Evolutionary conservation across 2,329 filamentous ascomycete species (phyloP).

Genomic region (Penicillium griseofulvum): DNA sequence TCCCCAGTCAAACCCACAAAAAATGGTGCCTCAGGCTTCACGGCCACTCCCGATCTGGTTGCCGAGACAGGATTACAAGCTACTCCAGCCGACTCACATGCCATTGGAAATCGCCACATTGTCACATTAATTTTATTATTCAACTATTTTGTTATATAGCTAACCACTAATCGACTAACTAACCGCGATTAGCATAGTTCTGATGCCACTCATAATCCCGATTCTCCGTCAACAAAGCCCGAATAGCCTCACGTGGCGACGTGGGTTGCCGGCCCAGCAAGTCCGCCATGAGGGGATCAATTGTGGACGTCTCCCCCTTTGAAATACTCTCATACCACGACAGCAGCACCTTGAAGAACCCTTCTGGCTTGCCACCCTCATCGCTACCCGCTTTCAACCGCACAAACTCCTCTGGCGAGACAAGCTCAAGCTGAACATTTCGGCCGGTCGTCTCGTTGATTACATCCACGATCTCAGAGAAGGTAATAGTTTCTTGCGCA

Average conservation of each 20-base stretch:
- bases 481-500: slow-evolving; percentile 34
- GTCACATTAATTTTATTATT: neutral
- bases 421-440: slow-evolving; percentile 32
- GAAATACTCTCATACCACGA: slow-evolving; percentile 49
- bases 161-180: neutral
- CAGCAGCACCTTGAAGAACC: slow-evolving; percentile 42
- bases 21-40: slow-evolving; percentile 9
- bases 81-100: neutral
- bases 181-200: slow-evolving; percentile 36
- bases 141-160: neutral
- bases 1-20: slow-evolving; percentile 1
- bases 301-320: slow-evolving; percentile 45
- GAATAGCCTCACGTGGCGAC: slow-evolving; percentile 38
- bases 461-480: slow-evolving; percentile 36
- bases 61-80: slow-evolving; percentile 15
- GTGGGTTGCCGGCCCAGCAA: slow-evolving; percentile 47
- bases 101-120: neutral
- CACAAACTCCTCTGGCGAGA: slow-evolving; percentile 39
- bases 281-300: slow-evolving; percentile 44
- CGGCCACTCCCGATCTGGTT: slow-evolving; percentile 14
- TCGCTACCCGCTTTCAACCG: slow-evolving; percentile 29
- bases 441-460: slow-evolving; percentile 40
- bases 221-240: slow-evolving; percentile 28
- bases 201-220: slow-evolving; percentile 47
- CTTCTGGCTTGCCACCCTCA: slow-evolving; percentile 37